Evolutionary conservation across 2,329 filamentous ascomycete species (phyloP), one percentile per base, ranked within the genome.

Genomic region (Penicillium sp.): DNA sequence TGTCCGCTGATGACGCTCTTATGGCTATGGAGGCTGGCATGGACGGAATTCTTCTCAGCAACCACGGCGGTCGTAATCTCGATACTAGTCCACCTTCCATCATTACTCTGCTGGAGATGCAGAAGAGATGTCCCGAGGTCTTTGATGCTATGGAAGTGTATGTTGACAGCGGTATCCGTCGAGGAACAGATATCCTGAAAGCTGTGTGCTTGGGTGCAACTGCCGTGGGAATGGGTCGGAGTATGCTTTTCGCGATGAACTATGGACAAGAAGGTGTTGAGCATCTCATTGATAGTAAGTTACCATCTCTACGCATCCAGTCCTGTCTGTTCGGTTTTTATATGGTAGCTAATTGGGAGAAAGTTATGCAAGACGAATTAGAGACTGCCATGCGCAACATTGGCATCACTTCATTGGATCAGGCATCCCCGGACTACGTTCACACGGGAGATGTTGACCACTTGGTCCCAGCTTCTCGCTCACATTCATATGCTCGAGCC

Each of bases 21-120:
- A 64, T 76, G 37, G 83, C 84, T 0, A 76, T 81, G 53, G 69
- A 80, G 45, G 70, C 76, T 53, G 82, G 82, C 0, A 74, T 82
- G 48, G 78, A 84, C 56, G 83, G 83, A 1, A 82, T 86, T 47
- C 68, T 84, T 56, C 61, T 87, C 33, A 83, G 80, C 58, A 87
- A 86, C 58, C 84, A 86, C 54, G 84, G 84, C 19, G 84, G 84
- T 3, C 74, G 84, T 27, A 81, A 82, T 1, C 72, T 84, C 1
- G 83, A 86, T 51, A 82, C 80, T 31, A 76, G 71, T 43, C 81
- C 68, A 29, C 78, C 82, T 0, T 77, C 78, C 0, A 79, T 84
- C 7, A 71, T 84, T 19, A 80, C 81, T 0, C 72, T 84, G 0
- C 67, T 84, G 2, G 82, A 84, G 61, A 76, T 84, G 14, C 79